Percentiles rank a stretch among this genome's conserved stretches.
These are phyloP conservation scores for Sporodiniella umbellata DNA, from an alignment of 371 early-diverging fungal genomes.

Conservation along the genomic window DNA sequence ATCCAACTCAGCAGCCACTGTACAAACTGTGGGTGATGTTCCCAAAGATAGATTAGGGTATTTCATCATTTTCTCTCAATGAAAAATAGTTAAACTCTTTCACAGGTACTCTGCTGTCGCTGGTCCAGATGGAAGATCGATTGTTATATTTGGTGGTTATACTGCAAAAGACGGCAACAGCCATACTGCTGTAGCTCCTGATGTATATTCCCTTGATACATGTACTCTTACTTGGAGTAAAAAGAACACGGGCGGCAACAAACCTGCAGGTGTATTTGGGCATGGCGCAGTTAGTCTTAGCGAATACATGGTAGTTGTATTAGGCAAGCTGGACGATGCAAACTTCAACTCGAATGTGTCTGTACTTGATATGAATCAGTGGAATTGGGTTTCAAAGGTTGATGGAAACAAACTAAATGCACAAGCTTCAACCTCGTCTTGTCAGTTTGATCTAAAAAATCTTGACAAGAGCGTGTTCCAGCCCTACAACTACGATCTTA, in stretches of 20 bases:
- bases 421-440: slow-evolving; percentile 1
- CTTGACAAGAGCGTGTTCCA: slow-evolving; percentile 2
- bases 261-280: slow-evolving; percentile 30
- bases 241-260: slow-evolving; percentile 16
- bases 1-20: slow-evolving; percentile 26
- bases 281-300: slow-evolving; percentile 35
- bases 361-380: slow-evolving; percentile 33
- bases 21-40: slow-evolving; percentile 40
- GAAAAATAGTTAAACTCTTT: neutral
- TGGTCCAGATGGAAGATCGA: slow-evolving; percentile 40
- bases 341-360: slow-evolving; percentile 25
- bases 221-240: slow-evolving; percentile 39
- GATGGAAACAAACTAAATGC: neutral
- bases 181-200: neutral
- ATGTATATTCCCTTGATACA: slow-evolving; percentile 39
- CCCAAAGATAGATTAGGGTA: slow-evolving; percentile 17
- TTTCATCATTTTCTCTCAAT: too few species aligned
- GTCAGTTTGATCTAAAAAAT: slow-evolving; percentile 24
- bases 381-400: slow-evolving; percentile 35
- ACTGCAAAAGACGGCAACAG: neutral
- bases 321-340: slow-evolving; percentile 16
- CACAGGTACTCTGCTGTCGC: neutral
- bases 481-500: slow-evolving; percentile 10
- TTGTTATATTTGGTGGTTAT: slow-evolving; percentile 41
- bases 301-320: slow-evolving; percentile 37